Evolutionary conservation across 2,329 filamentous ascomycete genomes (phyloP), one percentile per base, ranked within the genome.

Genomic region (Emergomyces africanus): DNA sequence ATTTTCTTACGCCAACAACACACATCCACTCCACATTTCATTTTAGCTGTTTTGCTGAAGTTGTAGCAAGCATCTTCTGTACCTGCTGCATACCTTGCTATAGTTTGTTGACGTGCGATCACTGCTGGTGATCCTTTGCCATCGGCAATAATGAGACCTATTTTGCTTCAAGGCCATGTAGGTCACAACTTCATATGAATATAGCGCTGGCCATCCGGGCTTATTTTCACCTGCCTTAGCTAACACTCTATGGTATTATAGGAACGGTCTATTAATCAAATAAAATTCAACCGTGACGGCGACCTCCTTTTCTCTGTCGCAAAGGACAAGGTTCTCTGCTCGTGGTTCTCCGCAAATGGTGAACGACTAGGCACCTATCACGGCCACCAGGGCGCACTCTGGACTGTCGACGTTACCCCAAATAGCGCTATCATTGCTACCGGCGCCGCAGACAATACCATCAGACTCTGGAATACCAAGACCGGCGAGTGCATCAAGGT

Each of bases 371-470:
- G 94, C 70, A 94, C 92, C 68, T 99, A 97, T 80, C 86, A 89
- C 73, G 94, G 94, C 75, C 94, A 99, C 78, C 88, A 95, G 76
- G 94, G 94, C 78, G 92, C 94, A 69, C 88, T 99, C 79, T 99
- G 94, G 94, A 96, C 94, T 63, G 88, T 99, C 76, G 94, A 99
- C 73, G 87, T 96, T 71, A 89, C 96, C 78, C 91, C 92, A 65
- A 90, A 90, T 69, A 89, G 87, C 64, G 89, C 88, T 69, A 84
- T 99, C 71, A 86, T 97, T 72, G 94, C 92, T 71, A 95, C 89
- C 62, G 94, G 94, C 69, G 94, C 91, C 68, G 94, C 94, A 76
- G 94, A 99, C 80, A 97, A 97, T 82, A 96, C 92, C 50, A 92
- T 99, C 77, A 86, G 91, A 71, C 82, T 99, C 70, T 99, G 94